Base-by-base conservation (phyloP, 805 yeast genomes). In the Metschnikowia koreensis region DNA sequence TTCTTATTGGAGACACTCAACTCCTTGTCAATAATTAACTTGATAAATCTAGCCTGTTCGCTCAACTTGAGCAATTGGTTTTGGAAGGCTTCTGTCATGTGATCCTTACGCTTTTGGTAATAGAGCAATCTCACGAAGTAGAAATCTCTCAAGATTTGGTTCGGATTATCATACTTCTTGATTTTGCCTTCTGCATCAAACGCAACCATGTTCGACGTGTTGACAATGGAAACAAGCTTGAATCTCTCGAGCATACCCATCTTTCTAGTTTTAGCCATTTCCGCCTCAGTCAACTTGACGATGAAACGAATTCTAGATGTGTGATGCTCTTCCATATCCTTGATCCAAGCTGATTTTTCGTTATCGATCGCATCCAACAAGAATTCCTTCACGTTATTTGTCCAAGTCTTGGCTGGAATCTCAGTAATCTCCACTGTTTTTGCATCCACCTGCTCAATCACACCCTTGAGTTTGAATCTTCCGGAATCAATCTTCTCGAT, bases 241-340 rank as follows among this genome's bases (percentile, higher is more conserved):
- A 94, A 94, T 65, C 91, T 78, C 63, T 90, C 96, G 61, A 88
- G 80, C 49, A 90, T 75, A 0, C 99, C 99, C 26, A 86, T 80
- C 47, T 76, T 76, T 55, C 78, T 73, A 0, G 96, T 80, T 61
- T 89, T 88, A 26, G 71, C 78, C 98, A 94, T 93, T 65, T 93
- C 97, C 44, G 84, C 93, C 48, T 78, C 80, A 10, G 84, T 72
- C 56, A 94, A 71, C 36, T 83, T 89, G 29, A 94, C 81, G 28
- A 89, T 82, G 63, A 94, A 94, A 55, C 84, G 82, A 57, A 94
- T 84, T 39, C 84, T 86, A 51, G 82, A 76, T 15, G 90, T 88
- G 68, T 94, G 99, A 66, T 93, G 97, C 65, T 94, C 99, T 59
- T 86, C 90, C 84, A 92, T 82, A 68, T 93, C 97, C 60, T 89